A percentile compares a stretch with the other conserved stretches of the same genome.
These are phyloP conservation scores for Eragrostis curvula DNA, from an alignment of 176 grass and related monocot genomes.

Conservation along the genomic window DNA sequence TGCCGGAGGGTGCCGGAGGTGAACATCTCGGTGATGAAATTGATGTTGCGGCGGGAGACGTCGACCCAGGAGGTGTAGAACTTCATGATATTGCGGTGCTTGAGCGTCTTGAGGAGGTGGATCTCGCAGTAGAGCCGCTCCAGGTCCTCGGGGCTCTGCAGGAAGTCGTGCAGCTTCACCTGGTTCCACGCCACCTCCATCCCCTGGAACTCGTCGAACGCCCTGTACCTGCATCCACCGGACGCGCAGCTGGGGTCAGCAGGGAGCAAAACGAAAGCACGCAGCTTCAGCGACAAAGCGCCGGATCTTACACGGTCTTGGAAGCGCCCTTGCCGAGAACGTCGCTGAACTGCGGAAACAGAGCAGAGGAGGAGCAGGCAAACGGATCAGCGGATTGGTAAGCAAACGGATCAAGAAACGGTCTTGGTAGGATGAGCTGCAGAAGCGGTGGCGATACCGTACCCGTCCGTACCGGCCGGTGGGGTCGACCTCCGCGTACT, in stretches of 20 bases:
- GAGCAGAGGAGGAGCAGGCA: not conserved
- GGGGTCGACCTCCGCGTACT: conserved; percentile 89
- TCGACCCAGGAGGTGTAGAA: conserved; percentile 98
- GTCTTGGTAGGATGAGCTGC: not conserved
- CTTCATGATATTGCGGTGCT: conserved; percentile 96
- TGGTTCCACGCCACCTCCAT: conserved; percentile 99
- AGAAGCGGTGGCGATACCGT: conserved; percentile 30
- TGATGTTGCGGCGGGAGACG: conserved; percentile 79
- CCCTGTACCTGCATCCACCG: conserved; percentile 67
- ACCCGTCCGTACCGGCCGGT: conserved; percentile 96
- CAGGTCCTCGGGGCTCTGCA: conserved; percentile 79
- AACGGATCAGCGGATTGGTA: conserved; percentile 30
- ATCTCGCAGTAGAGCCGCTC: conserved; percentile 99
- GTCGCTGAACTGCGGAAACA: conserved; percentile 63
- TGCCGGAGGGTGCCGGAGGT: conserved; percentile 94
- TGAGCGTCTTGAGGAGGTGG: conserved; percentile 95
- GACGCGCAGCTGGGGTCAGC: not conserved
- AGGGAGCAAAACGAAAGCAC: conserved; percentile 13
- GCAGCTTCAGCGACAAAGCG: not conserved
- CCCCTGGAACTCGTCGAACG: conserved; percentile 92
- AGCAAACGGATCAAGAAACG: conserved; percentile 38
- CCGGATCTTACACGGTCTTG: conserved; percentile 88
- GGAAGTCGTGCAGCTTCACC: conserved; percentile 90
- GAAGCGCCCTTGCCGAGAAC: conserved; percentile 97
- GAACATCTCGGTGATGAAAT: conserved; percentile 99